A percentile compares a stretch with the other conserved stretches of the same genome.
Conservation (phyloP, 495 filamentous ascomycete genomes). For the Darksidea phi region DNA sequence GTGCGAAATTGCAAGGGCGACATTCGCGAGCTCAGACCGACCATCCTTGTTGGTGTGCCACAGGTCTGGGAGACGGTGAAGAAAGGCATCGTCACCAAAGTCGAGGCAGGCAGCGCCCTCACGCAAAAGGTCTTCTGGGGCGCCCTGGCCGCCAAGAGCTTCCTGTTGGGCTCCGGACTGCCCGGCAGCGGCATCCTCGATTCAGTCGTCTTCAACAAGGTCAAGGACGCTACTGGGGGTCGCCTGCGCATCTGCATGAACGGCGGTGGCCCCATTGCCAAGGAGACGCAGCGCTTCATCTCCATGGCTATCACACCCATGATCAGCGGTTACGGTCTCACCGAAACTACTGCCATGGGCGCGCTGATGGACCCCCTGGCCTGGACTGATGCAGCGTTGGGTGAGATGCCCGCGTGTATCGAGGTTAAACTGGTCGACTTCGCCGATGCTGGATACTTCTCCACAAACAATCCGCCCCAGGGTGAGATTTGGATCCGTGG, state of each 20-base stretch:
- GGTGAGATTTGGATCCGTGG: slow-evolving; percentile 94
- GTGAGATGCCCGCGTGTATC: slow-evolving; percentile 74
- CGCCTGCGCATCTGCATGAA: slow-evolving; percentile 47
- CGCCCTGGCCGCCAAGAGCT: slow-evolving; percentile 78
- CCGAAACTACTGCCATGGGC: slow-evolving; percentile 94
- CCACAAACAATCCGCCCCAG: slow-evolving; percentile 86
- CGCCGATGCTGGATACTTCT: slow-evolving; percentile 84
- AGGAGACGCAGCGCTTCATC: slow-evolving; percentile 49
- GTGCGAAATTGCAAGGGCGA: slow-evolving; percentile 94
- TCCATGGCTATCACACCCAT: slow-evolving; percentile 48
- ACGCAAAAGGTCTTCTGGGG: slow-evolving; percentile 89
- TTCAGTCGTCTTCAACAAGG: slow-evolving; percentile 48
- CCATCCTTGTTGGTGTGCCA: slow-evolving; percentile 89
- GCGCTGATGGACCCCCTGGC: slow-evolving; percentile 83
- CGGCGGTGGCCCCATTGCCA: slow-evolving; percentile 47
- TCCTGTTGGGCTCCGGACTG: slow-evolving; percentile 71
- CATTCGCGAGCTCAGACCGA: slow-evolving; percentile 89
- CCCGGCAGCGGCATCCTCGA: slow-evolving; percentile 62
- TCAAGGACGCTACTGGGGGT: slow-evolving; percentile 47
- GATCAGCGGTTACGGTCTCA: slow-evolving; percentile 82
- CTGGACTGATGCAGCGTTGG: slow-evolving; percentile 81
- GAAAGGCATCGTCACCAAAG: slow-evolving; percentile 90
- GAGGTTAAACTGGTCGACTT: slow-evolving; percentile 97
- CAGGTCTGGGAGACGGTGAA: slow-evolving; percentile 98
- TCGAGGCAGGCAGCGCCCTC: slow-evolving; percentile 70